Conservation (phyloP, 2,329 filamentous ascomycete genomes). For the Apiospora marii region DNA sequence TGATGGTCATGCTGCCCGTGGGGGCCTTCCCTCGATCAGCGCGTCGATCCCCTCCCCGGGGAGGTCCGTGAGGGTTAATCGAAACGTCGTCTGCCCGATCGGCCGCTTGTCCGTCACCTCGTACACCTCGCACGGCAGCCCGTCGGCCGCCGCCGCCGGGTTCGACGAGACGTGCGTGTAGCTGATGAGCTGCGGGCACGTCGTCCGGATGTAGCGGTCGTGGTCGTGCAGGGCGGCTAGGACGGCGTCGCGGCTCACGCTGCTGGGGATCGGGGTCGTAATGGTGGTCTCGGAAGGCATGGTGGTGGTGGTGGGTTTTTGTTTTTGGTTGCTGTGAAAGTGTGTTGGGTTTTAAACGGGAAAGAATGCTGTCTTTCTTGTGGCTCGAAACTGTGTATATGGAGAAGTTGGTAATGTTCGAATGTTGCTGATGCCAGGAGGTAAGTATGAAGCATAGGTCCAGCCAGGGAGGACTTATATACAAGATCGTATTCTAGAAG, state of each 20-base stretch:
- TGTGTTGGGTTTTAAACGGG: background rate
- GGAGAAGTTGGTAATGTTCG: background rate
- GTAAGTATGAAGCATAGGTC: background rate
- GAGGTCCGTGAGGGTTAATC: constrained; percentile 38
- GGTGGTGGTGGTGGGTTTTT: background rate
- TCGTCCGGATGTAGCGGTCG: constrained; percentile 46
- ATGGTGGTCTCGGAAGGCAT: constrained; percentile 48
- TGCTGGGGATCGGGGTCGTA: constrained; percentile 45
- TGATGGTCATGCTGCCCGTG: constrained; percentile 35
- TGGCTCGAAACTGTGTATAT: background rate
- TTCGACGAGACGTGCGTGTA: constrained; percentile 30
- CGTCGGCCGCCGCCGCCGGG: constrained; percentile 22
- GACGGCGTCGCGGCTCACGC: constrained; percentile 33
- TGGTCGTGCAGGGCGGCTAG: constrained; percentile 53
- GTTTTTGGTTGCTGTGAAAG: background rate
- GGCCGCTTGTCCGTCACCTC: constrained; percentile 46
- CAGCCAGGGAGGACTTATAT: background rate
- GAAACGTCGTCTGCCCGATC: constrained; percentile 45
- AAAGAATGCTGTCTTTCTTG: too few relatives aligned
- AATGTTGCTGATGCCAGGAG: background rate
- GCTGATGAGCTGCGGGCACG: constrained; percentile 37
- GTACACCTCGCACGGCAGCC: constrained; percentile 31
- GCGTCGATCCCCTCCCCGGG: constrained; percentile 35
- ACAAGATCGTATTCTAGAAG: background rate
- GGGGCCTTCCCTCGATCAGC: constrained; percentile 36